Percentiles rank a stretch among this genome's conserved stretches.
These are phyloP conservation scores for Eucalyptus curtisii DNA, from an alignment of 345 rosid species.

Conservation along the genomic window DNA sequence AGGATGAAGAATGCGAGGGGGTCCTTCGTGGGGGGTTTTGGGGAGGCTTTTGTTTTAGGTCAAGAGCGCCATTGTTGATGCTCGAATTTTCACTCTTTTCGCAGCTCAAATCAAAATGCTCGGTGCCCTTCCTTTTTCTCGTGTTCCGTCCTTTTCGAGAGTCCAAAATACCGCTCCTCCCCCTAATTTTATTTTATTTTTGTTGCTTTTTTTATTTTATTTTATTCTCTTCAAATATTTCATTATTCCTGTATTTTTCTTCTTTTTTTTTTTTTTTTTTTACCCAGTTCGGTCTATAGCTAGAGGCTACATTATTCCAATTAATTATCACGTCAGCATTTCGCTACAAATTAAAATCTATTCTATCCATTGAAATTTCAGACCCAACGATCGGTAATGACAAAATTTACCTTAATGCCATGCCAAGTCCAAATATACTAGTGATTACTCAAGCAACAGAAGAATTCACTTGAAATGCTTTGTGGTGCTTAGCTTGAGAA, in stretches of 20 bases:
- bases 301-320: no score
- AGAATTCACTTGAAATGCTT: neutral
- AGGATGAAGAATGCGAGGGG: neutral
- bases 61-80: neutral
- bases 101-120: neutral
- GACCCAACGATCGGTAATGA: fast-evolving
- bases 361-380: neutral
- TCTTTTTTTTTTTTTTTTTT: no score
- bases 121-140: neutral
- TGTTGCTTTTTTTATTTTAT: no score
- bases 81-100: neutral
- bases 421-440: neutral
- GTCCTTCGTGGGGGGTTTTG: neutral
- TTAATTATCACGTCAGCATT: no score
- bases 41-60: neutral
- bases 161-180: neutral
- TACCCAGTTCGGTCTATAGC: no score
- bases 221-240: neutral
- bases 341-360: no score
- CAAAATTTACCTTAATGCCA: neutral
- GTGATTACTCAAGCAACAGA: neutral
- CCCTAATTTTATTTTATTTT: neutral
- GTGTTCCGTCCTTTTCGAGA: neutral
- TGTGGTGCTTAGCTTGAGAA: neutral
- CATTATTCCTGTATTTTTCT: neutral